Conservation (phyloP, 345 rosid genomes). For the Brassica juncea region DNA sequence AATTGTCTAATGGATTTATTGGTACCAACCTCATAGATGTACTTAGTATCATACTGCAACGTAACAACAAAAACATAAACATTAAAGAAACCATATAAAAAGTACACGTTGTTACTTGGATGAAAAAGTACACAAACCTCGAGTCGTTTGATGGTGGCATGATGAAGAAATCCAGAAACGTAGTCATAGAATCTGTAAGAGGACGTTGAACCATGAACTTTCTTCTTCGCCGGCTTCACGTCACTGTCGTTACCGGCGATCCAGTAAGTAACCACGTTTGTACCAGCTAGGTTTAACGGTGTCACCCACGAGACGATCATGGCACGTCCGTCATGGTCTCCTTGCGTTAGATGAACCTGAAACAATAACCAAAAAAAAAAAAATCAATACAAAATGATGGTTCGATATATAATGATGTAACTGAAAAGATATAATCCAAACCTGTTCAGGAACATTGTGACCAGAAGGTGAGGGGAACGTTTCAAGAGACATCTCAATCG, state of each 20-base stretch:
- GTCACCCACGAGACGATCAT: conserved; percentile 55
- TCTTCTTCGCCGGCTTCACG: conserved; percentile 15
- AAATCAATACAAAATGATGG: background rate
- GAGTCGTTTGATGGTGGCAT: conserved; percentile 42
- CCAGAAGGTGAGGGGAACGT: conserved; percentile 27
- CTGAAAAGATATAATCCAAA: background rate
- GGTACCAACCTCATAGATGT: conserved; percentile 55
- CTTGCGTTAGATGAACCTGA: conserved; percentile 58
- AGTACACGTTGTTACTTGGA: background rate
- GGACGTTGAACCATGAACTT: conserved; percentile 21
- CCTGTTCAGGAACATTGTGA: conserved; percentile 36
- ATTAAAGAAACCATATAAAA: background rate
- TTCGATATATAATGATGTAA: background rate
- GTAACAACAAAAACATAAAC: background rate
- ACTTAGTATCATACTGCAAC: conserved; percentile 52
- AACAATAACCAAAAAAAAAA: background rate
- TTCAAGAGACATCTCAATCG: conserved; percentile 29
- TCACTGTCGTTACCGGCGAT: conserved; percentile 8
- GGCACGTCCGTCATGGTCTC: conserved; percentile 47
- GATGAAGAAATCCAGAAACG: conserved; percentile 54
- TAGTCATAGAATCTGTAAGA: conserved; percentile 48
- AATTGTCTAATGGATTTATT: conserved; percentile 45
- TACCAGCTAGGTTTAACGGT: conserved; percentile 34
- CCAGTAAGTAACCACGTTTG: conserved; percentile 46
- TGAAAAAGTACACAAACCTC: conserved; percentile 39